Percentiles rank a stretch among this genome's conserved stretches.
phyloP scores from a whole-genome alignment of 371 early-diverging fungal genomes.

The Rhizomucor pusillus region DNA sequence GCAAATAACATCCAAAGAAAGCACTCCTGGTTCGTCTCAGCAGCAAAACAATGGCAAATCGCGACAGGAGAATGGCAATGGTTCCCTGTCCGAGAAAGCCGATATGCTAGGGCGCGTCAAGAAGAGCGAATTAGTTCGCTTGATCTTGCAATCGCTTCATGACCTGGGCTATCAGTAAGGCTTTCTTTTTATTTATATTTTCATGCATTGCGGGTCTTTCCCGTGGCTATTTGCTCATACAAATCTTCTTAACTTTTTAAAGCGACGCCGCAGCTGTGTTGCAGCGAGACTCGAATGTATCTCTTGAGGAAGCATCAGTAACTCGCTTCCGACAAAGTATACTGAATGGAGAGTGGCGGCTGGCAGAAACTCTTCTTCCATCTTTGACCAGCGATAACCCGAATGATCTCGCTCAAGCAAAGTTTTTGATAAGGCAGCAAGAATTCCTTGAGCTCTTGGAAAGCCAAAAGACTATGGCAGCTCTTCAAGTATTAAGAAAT shows the following conservation, averaged over 20 bases:
- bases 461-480: conserved; percentile 52
- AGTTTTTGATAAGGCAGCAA: conserved; percentile 76
- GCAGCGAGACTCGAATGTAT: conserved; percentile 71
- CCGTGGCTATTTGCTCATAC: conserved; percentile 1
- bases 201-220: not conserved
- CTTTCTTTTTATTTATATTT: not conserved
- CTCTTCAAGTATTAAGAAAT: conserved; percentile 65
- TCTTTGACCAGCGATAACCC: conserved; percentile 24
- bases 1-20: not conserved
- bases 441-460: conserved; percentile 83
- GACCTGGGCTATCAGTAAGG: conserved; percentile 80
- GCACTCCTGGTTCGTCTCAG: not conserved
- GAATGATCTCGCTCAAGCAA: conserved; percentile 28
- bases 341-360: conserved; percentile 72
- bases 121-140: conserved; percentile 77
- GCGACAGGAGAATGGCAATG: conserved; percentile 1
- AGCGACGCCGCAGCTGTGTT: conserved; percentile 61
- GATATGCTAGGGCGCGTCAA: conserved; percentile 16
- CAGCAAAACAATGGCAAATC: conserved; percentile 11
- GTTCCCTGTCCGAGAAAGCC: not conserved
- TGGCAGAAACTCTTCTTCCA: conserved; percentile 54
- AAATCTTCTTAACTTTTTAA: conserved; percentile 1
- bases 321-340: conserved; percentile 62
- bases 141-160: conserved; percentile 83
- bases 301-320: conserved; percentile 62